These are phyloP conservation scores for Metschnikowia bowlesiae DNA, from an alignment of 805 yeast species.

Conservation along the genomic window DNA sequence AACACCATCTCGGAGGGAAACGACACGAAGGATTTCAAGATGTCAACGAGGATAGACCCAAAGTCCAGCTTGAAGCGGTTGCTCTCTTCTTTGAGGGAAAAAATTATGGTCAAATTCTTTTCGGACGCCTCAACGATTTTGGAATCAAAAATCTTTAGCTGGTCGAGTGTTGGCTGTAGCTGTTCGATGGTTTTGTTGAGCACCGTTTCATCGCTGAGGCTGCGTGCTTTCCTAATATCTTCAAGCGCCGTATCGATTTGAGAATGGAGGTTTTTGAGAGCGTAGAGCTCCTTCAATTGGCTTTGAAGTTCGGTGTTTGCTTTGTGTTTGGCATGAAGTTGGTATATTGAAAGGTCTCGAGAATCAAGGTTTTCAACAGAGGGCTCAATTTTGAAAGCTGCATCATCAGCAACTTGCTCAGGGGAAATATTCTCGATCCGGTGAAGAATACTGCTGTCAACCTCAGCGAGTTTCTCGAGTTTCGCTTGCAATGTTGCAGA, in stretches of 20 bases:
- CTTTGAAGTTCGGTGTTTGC: conserved; percentile 10
- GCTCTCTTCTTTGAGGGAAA: conserved; percentile 4
- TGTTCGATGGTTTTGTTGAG: conserved; percentile 11
- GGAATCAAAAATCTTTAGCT: conserved; percentile 17
- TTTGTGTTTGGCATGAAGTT: conserved; percentile 13
- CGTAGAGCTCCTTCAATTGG: conserved; percentile 25
- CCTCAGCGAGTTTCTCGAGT: not conserved
- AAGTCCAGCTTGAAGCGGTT: conserved; percentile 1
- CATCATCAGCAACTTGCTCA: conserved; percentile 1
- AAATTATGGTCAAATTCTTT: conserved; percentile 7
- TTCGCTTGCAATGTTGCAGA: conserved; percentile 6
- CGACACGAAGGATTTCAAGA: conserved; percentile 9
- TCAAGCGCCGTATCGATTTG: conserved; percentile 20
- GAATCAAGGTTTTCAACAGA: not conserved
- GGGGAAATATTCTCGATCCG: not conserved
- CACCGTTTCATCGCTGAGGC: not conserved
- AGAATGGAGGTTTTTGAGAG: conserved; percentile 22
- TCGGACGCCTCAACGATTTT: conserved; percentile 14
- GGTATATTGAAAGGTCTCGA: conserved; percentile 9
- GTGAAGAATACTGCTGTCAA: not conserved
- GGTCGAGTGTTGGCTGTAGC: conserved; percentile 16
- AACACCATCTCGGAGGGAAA: not conserved
- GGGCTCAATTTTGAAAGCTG: conserved; percentile 1
- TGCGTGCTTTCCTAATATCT: conserved; percentile 4
- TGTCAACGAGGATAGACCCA: conserved; percentile 1